Evolutionary conservation across 768 basidiomycete species (phyloP), one percentile per base, ranked within the genome.

Genomic region (Tephrocybe sp.): DNA sequence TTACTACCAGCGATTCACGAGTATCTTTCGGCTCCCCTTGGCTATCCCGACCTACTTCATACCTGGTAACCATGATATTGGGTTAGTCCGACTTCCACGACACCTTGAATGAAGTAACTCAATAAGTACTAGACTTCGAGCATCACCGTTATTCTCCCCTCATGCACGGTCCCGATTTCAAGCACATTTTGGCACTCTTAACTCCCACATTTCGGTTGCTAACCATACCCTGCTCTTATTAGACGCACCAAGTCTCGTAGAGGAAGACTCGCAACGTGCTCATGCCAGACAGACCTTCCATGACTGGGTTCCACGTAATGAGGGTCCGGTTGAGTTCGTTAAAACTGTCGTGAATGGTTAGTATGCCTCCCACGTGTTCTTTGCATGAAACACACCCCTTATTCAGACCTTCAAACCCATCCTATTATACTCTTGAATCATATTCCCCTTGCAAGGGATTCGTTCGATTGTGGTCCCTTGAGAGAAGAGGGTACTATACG

Each of bases 1-100:
- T 3, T 94, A 94, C 61, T 80, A 76, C 52, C 62, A 63, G 18
- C 78, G 86, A 41, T 97, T 92, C 72, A 76, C 73, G 51, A 71
- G 70, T 39, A 92, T 93, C 28, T 95, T 96, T 69, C 67, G 73
- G 24, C 51, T 71, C 18, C 66, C 77, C 5, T 57, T 72, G 9
- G 56, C 65, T 15, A 71, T 80, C 3, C 84, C 86, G 0, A 71
- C 76, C 52, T 86, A 85, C 66, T 88, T 83, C 62, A 76, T 95
- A 24, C 87, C 93, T 2, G 96, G 96, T 5, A 98, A 98, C 64
- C 93, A 94, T 62, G 96, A 98, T 61, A 76, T 88, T 28, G 90
- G 89, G 83, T 90, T 64, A 51, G 76, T 45, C 26, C 55, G 8
- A n/a, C 36, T 57, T 32, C 38, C 7, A 3, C 38, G 8, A 18